Conservation (phyloP, 139 green algal genomes). For the Tetratostichococcus sp. region DNA sequence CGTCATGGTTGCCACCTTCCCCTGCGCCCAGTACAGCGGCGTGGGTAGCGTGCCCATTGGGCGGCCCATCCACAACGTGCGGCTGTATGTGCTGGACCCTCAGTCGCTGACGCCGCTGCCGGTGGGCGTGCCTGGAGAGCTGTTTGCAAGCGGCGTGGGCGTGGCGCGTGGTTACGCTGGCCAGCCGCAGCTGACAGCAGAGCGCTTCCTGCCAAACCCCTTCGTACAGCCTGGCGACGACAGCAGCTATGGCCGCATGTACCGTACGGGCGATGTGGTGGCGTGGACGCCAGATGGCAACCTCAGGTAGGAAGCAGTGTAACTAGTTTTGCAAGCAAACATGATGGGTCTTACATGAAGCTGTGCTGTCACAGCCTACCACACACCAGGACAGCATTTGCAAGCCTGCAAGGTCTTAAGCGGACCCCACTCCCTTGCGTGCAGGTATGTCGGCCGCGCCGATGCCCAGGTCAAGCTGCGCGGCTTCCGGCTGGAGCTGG, state of each 20-base stretch:
- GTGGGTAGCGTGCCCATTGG: conserved; percentile 9
- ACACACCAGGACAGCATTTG: background rate
- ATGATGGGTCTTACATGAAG: no score
- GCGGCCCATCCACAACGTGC: conserved; percentile 18
- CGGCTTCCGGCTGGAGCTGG: conserved; percentile 46
- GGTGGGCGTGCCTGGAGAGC: conserved; percentile 25
- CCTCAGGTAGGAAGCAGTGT: background rate
- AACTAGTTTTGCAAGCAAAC: background rate
- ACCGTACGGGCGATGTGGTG: conserved; percentile 41
- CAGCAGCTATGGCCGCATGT: conserved; percentile 14
- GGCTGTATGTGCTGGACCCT: conserved; percentile 18
- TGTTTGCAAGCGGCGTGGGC: conserved; percentile 17
- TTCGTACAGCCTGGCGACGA: conserved; percentile 20
- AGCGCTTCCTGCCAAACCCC: conserved; percentile 36
- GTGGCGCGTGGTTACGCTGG: conserved; percentile 25
- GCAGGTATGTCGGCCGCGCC: conserved; percentile 31
- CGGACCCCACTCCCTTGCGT: background rate
- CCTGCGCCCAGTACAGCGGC: background rate
- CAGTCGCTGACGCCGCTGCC: conserved; percentile 18
- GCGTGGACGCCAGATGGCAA: conserved; percentile 22
- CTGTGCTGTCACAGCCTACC: no score
- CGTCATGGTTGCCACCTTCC: conserved; percentile 6
- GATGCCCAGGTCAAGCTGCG: conserved; percentile 46
- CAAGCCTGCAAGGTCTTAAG: background rate
- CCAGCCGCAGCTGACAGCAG: conserved; percentile 28